A percentile compares a stretch with the other conserved stretches of the same genome.
These are phyloP conservation scores for Tetrapisispora pingtungensis DNA, from an alignment of 805 yeast species.

Conservation along the genomic window DNA sequence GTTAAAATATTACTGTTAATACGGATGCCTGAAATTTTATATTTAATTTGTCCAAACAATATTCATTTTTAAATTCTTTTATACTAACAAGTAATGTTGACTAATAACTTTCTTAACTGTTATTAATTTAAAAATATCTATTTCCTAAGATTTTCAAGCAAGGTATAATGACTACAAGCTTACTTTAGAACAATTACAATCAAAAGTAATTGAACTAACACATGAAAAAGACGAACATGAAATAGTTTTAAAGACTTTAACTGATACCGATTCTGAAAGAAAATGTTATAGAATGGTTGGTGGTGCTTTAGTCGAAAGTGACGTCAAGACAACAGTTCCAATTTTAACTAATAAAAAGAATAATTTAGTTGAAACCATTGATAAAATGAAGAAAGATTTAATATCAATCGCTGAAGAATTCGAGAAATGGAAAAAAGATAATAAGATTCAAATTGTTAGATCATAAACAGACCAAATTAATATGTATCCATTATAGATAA, in stretches of 20 bases:
- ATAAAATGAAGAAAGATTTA: conserved; percentile 24
- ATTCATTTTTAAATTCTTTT: no score
- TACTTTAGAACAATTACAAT: conserved; percentile 36
- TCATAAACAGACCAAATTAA: conserved; percentile 9
- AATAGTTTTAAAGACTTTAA: conserved; percentile 50
- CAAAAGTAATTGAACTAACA: conserved; percentile 39
- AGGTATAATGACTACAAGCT: conserved; percentile 45
- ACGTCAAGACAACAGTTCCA: conserved; percentile 66
- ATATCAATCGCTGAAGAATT: conserved; percentile 24
- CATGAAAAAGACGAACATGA: conserved; percentile 40
- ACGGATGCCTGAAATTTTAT: no score
- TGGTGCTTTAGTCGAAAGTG: conserved; percentile 77
- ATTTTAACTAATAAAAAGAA: conserved; percentile 46
- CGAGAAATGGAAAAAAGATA: conserved; percentile 29
- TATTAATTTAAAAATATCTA: no score
- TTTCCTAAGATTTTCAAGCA: conserved; percentile 34
- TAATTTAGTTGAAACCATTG: conserved; percentile 31
- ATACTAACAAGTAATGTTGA: no score
- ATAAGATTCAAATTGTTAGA: conserved; percentile 28
- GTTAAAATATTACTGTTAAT: not conserved
- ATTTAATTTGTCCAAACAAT: no score
- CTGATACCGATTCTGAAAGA: conserved; percentile 45
- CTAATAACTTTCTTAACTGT: no score
- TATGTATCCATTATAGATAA: not conserved
- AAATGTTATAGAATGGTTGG: conserved; percentile 91